Base-by-base conservation (phyloP, 306 rosid species). In the Trifolium subterraneum region DNA sequence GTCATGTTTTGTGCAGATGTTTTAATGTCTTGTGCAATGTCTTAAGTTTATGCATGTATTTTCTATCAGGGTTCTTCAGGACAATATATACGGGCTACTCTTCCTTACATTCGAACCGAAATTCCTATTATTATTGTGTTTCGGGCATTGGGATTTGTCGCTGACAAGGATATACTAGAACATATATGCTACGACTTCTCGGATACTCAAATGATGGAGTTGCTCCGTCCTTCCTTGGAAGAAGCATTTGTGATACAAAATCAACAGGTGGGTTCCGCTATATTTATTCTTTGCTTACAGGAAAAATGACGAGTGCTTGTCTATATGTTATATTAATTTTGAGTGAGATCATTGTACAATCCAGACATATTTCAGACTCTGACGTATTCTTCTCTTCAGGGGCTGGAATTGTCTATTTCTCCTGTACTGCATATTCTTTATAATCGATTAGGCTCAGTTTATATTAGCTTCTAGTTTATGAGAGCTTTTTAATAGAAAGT, bases 231-330 rank as follows among this genome's bases (percentile, higher is more conserved):
- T 48, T 94, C 99, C 12, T 76, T 94, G 72, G 99, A 94, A 87
- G 99, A 94, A 87, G 99, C 99, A 36, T 94, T 94, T 87, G 99
- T 92, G 23, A 94, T 94, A 84, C 99, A 92, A 77, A 94, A 94
- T 80, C 99, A 94, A 65, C 99, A 90, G 95, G 98, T 94, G 10
- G 64, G 81, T 79, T 63, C 9, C 42, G 23, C 79, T 54, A 11
- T 36, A 11, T 36, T 77, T 85, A 94, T 75, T 50, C 18, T 59
- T 54, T 65, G 48, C 70, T 45, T 20, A 1, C 39, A 69, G 31
- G 31, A 42, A 31, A 8, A 31, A 19, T 22, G 25, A 16, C 60
- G 35, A 70, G 58, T 69, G 41, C 74, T 36, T 56, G 45, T 47
- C 42, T 70, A 27, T 72, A 71, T 56, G 22, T 78, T 76, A 5